These are phyloP conservation scores for Penicillium goetzii DNA, from an alignment of 495 filamentous ascomycete species.

Conservation along the genomic window DNA sequence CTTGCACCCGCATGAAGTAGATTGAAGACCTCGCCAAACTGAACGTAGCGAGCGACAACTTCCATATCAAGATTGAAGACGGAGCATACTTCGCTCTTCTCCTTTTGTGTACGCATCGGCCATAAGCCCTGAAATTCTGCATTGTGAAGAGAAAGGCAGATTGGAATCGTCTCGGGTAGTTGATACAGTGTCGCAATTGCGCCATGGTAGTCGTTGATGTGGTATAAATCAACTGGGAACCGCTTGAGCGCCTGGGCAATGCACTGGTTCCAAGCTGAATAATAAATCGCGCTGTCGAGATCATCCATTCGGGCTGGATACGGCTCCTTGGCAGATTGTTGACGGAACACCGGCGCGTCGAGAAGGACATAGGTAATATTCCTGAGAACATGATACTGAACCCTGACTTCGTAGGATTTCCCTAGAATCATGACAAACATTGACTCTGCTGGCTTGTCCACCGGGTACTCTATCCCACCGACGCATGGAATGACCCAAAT, in stretches of 20 bases:
- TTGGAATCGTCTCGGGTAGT: constrained; percentile 59
- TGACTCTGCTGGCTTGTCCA: constrained; percentile 60
- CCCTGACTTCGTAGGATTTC: constrained; percentile 63
- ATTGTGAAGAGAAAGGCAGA: constrained; percentile 62
- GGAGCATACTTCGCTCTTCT: constrained; percentile 68
- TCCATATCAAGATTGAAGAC: constrained; percentile 65
- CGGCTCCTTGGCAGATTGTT: constrained; percentile 67
- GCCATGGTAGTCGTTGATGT: constrained; percentile 83
- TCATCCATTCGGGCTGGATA: constrained; percentile 78
- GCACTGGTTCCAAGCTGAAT: constrained; percentile 75
- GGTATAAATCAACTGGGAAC: constrained; percentile 71
- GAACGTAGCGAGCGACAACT: constrained; percentile 48
- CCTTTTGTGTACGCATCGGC: constrained; percentile 71
- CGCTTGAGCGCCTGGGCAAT: constrained; percentile 64
- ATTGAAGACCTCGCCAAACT: constrained; percentile 73
- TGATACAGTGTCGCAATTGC: constrained; percentile 72
- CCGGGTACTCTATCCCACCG: constrained; percentile 67
- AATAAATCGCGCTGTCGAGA: constrained; percentile 71
- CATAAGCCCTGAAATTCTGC: constrained; percentile 77
- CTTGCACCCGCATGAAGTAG: constrained; percentile 73
- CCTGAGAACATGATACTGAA: constrained; percentile 66
- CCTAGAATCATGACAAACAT: constrained; percentile 70
- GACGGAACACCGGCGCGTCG: constrained; percentile 71
- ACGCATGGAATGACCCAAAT: constrained; percentile 81
- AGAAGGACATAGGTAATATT: constrained; percentile 77